Base-by-base conservation (phyloP, 1,284 basidiomycete species). In the Serendipita sp. region DNA sequence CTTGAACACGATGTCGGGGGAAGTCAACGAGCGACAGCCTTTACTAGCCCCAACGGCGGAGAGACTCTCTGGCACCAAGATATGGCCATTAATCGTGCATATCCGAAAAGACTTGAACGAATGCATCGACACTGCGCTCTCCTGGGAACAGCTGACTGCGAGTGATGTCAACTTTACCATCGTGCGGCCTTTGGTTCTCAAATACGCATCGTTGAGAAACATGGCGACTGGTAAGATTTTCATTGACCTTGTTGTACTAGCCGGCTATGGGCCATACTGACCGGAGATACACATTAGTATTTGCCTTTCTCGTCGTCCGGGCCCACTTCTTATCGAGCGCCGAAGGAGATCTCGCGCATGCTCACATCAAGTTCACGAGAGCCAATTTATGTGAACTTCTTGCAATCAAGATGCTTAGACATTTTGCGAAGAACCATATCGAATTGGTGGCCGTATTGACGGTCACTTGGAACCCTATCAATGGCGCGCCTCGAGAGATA, bases 81-180 rank as follows among this genome's bases (percentile, higher is more conserved):
- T 58, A 22, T 58, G 53, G 53, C 53, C 53, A 22, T n/a, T 58
- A 2, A 58, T 58, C 2, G 22, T 58, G 22, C 22, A 58, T 34
- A 58, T 58, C 30, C 4, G 32, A n/a, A 58, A 58, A n/a, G 53
- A 58, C 32, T 6, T 58, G 1, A 30, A n/a, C 30, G 26, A 8
- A 2, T 58, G 15, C 15, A 17, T 58, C 15, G 53, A 58, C 32
- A 58, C 53, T 10, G 53, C 53, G 8, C 32, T 58, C 8, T 58
- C 53, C 26, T 58, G 53, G 53, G 53, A 58, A 29, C 87, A 91
- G 69, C 77, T 91, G 62, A 86, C 83, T 13, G 86, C 89, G 0
- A 84, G 90, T 1, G 88, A 92, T 68, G 81, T 94, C 74, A 89
- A 91, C 70, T 91, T 91, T 68, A 80, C 87, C 3, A 76, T 93